phyloP scores from a whole-genome alignment of 345 rosid genomes.

The Eutrema yunnanense region DNA sequence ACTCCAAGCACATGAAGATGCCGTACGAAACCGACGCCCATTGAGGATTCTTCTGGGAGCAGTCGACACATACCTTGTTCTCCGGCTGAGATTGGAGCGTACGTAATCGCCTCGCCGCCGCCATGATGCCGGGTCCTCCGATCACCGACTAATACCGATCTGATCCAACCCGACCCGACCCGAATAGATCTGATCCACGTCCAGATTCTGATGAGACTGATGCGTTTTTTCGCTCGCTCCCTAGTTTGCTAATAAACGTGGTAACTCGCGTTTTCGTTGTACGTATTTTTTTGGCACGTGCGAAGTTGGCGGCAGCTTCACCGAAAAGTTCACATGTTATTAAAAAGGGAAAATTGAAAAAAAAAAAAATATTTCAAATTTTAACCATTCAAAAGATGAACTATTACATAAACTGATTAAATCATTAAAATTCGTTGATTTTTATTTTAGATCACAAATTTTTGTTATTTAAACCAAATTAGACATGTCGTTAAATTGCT shows the following conservation, averaged over 20 bases:
- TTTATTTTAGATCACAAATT: too few relatives aligned
- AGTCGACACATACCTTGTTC: constrained; percentile 92
- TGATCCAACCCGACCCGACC: constrained; percentile 18
- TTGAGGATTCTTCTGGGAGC: constrained; percentile 95
- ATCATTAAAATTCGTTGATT: too few relatives aligned
- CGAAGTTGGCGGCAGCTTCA: constrained; percentile 16
- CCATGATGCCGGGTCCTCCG: constrained; percentile 35
- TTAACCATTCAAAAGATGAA: too few relatives aligned
- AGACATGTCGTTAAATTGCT: too few relatives aligned
- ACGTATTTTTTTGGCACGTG: constrained; percentile 19
- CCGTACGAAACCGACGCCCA: constrained; percentile 99
- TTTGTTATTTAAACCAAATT: too few relatives aligned
- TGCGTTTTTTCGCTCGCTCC: not conserved
- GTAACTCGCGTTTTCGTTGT: not conserved
- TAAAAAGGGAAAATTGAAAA: not conserved
- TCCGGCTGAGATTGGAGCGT: constrained; percentile 77
- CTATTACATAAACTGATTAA: too few relatives aligned
- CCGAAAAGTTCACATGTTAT: not conserved
- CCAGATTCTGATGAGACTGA: constrained; percentile 4
- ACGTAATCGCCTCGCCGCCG: constrained; percentile 75
- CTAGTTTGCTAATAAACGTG: constrained; percentile 1
- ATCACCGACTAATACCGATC: constrained; percentile 21
- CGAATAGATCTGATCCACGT: constrained; percentile 21
- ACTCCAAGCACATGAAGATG: constrained; percentile 94
- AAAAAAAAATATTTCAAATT: too few relatives aligned